Base-by-base conservation (phyloP, 805 yeast genomes). In the Yarrowia porcina region DNA sequence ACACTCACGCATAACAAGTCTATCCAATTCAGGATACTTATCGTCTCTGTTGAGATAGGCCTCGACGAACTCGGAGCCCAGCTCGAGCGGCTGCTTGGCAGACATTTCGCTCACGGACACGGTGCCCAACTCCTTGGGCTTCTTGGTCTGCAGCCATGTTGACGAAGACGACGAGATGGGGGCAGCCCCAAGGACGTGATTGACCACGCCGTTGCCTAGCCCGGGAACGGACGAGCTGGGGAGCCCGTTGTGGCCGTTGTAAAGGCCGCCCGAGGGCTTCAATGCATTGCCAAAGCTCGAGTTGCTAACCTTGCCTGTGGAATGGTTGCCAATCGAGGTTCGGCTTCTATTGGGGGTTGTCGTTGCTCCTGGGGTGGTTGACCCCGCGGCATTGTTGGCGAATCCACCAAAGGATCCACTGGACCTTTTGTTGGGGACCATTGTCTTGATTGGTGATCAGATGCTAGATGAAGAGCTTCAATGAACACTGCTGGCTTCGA, bases 1-100 rank as follows among this genome's bases (percentile, higher is more conserved):
- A 23, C 36, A 52, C 59, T 52, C 59, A 52, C 59, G 75, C 66
- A 71, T 72, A 23, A 70, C 66, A 18, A 70, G 65, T 23, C 72
- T 65, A 45, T 73, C 77, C 30, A 74, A 67, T 20, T 74, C 77
- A 8, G 76, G 76, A 63, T 71, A 74, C 54, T 69, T 66, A 25
- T 61, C 59, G 63, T 74, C 76, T 17, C 66, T 62, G 27, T 68
- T 70, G 12, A 73, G 57, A 35, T 65, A 71, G 15, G 69, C 61
- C 27, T 73, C 73, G 23, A 73, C 64, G 38, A 68, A 67, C 38
- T 65, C 65, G 9, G 68, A 32, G n/a, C 70, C 74, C n/a, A 70
- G 66, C 30, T 67, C 68, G 57, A 67, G 69, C 3, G 68, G 65
- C 8, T 66, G 63, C 28, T 65, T 62, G 25, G 45, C 20, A 9